Evolutionary conservation across 768 basidiomycete genomes (phyloP), one percentile per base, ranked within the genome.

Genomic region (Mycena filopes): DNA sequence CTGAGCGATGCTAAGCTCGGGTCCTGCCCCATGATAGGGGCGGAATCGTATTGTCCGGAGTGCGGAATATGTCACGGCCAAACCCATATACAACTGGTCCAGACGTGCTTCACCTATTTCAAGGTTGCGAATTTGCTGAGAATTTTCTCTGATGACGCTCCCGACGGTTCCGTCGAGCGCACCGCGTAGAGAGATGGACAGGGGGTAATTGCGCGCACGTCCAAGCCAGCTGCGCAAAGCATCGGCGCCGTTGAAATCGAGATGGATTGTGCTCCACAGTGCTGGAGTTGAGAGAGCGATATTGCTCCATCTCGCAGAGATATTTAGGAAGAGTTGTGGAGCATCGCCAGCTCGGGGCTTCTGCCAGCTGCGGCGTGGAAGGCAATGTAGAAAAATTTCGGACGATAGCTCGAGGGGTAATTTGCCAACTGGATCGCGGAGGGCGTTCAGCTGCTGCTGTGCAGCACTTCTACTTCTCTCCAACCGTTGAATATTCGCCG

Each of bases 401-500:
- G 59, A 50, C 8, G 59, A 60, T 25, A 61, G 38, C 28, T 61
- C 60, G 29, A 61, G 15, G 12, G 60, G 60, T 11, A 53, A n/a
- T 2, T 50, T 50, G 16, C 48, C 6, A 0, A 53, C 23, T 10
- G 50, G 60, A 36, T 61, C 60, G 13, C 21, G 42, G 16, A 46
- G 2, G 31, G 29, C n/a, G 16, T 54, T 54, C 2, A 53, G 55
- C 31, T 47, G 45, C 9, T 18, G 40, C 28, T 55, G 26, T 16
- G 29, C 20, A 13, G 28, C 13, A 29, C 47, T 28, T 43, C 28
- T 23, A n/a, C 28, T 48, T 28, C 16, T n/a, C n/a, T n/a, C n/a
- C n/a, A n/a, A n/a, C n/a, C n/a, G n/a, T n/a, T n/a, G n/a, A n/a
- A n/a, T n/a, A n/a, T n/a, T n/a, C n/a, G n/a, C n/a, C n/a, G n/a